Percentiles rank a stretch among this genome's conserved stretches.
Conservation (phyloP, 768 basidiomycete species). For the Lentinus brumalis region DNA sequence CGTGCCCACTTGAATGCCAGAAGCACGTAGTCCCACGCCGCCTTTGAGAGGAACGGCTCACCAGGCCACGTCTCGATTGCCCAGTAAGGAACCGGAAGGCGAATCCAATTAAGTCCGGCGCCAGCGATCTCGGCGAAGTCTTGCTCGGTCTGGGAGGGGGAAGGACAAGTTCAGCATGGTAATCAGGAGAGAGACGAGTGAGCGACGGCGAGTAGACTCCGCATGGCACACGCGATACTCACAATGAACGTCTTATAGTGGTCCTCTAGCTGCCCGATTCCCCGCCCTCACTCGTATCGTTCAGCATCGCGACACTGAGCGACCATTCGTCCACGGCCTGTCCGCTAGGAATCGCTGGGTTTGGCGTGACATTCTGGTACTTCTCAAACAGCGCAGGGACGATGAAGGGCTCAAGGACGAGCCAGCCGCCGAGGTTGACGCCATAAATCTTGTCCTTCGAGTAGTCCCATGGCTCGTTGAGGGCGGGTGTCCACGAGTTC, state of each 20-base stretch:
- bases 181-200: background rate
- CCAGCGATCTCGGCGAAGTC: constrained; percentile 89
- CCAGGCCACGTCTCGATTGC: constrained; percentile 67
- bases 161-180: background rate
- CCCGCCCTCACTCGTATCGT: constrained; percentile 58
- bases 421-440: constrained; percentile 77
- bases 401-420: constrained; percentile 83
- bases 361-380: constrained; percentile 44
- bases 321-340: constrained; percentile 68
- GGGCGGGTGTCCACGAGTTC: constrained; percentile 79
- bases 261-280: constrained; percentile 65
- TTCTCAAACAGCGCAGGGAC: constrained; percentile 64
- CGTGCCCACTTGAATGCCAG: constrained; percentile 81
- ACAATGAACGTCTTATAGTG: constrained; percentile 90
- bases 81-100: constrained; percentile 87
- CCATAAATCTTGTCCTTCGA: constrained; percentile 62
- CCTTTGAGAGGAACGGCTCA: constrained; percentile 78
- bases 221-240: constrained; percentile 30
- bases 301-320: constrained; percentile 65
- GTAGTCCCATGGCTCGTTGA: constrained; percentile 79
- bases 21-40: constrained; percentile 85
- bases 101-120: constrained; percentile 86
- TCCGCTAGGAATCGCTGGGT: constrained; percentile 21
- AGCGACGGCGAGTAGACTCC: background rate
- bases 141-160: constrained; percentile 66